These are phyloP conservation scores for Aspergillus ostianus DNA, from an alignment of 495 filamentous ascomycete species.

Conservation along the genomic window DNA sequence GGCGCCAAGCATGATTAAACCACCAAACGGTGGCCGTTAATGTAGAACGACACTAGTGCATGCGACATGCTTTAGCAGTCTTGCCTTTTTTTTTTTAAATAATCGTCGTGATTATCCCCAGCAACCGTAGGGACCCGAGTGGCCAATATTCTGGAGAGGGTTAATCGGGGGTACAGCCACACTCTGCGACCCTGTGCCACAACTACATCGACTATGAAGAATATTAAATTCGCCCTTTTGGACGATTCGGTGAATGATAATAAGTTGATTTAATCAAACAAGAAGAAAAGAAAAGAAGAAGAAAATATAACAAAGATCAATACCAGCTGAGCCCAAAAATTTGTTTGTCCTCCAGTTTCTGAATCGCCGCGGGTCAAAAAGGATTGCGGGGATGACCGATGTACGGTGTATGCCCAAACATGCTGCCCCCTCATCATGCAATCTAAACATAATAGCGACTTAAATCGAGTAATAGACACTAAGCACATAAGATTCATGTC, in stretches of 20 bases:
- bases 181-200: background rate
- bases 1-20: slow-evolving; percentile 13
- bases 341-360: background rate
- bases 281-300: too few relatives aligned
- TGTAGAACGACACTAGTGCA: background rate
- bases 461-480: background rate
- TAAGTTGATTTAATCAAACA: too few relatives aligned
- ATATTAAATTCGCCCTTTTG: background rate
- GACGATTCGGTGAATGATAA: background rate
- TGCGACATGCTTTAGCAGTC: background rate
- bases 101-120: background rate
- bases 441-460: background rate
- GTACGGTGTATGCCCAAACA: too few relatives aligned
- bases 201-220: background rate
- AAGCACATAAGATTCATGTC: background rate
- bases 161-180: background rate
- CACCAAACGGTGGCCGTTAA: slow-evolving; percentile 8
- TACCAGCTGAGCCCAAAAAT: too few relatives aligned
- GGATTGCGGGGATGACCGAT: background rate
- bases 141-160: slow-evolving; percentile 5
- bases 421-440: background rate
- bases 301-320: too few relatives aligned
- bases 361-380: background rate
- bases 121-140: slow-evolving; percentile 12
- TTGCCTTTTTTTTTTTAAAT: background rate